phyloP scores from a whole-genome alignment of 345 rosid species.

The Euclidium syriacum region DNA sequence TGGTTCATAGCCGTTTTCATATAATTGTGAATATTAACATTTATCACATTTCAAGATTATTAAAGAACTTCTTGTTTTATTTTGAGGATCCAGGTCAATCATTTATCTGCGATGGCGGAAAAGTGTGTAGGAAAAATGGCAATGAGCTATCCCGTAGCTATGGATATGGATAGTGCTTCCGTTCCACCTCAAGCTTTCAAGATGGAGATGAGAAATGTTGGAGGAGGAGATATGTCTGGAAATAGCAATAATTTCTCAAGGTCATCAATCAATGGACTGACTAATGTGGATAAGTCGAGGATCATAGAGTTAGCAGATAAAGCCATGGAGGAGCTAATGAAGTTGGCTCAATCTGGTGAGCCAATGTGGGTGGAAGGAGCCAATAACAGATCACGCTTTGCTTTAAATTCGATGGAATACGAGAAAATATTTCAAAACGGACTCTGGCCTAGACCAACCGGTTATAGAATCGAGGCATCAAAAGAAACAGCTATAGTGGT shows the following conservation, averaged over 20 bases:
- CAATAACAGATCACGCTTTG: constrained; percentile 38
- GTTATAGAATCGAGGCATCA: constrained; percentile 78
- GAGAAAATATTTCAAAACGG: constrained; percentile 46
- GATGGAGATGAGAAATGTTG: constrained; percentile 37
- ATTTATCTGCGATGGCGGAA: constrained; percentile 50
- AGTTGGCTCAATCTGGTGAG: constrained; percentile 71
- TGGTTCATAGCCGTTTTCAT: neutral
- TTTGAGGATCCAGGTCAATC: constrained; percentile 43
- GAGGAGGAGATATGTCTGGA: constrained; percentile 52
- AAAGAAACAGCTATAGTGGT: constrained; percentile 54
- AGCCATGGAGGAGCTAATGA: constrained; percentile 85
- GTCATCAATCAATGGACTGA: constrained; percentile 23
- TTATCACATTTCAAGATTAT: neutral
- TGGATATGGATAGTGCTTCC: constrained; percentile 38
- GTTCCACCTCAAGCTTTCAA: constrained; percentile 39
- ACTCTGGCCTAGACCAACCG: constrained; percentile 55
- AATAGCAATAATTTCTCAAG: constrained; percentile 51
- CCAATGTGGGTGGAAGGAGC: constrained; percentile 67
- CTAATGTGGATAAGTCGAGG: constrained; percentile 57
- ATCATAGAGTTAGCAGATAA: constrained; percentile 73
- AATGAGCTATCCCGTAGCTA: constrained; percentile 40
- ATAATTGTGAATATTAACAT: neutral
- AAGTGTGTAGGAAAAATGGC: constrained; percentile 56
- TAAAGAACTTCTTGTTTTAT: neutral
- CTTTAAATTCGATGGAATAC: constrained; percentile 69